Base-by-base conservation (phyloP, 2,329 filamentous ascomycete genomes). In the Clarireedia monteithiana region DNA sequence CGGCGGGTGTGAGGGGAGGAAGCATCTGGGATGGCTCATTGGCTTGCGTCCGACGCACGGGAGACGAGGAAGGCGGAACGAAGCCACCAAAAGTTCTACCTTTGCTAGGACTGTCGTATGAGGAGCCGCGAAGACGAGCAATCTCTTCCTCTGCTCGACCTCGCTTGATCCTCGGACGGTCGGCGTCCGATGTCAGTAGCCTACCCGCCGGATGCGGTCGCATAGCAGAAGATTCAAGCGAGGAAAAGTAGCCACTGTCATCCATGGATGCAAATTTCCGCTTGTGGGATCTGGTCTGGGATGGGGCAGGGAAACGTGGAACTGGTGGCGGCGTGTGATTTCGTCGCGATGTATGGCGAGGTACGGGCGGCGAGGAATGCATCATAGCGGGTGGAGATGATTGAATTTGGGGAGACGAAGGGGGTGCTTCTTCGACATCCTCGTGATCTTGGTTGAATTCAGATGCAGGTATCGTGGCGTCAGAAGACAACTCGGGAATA, bases 191-290 rank as follows among this genome's bases (percentile, higher is more conserved):
- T 4, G 86, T 89, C 45, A 90, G 77, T 17, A 89, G 77, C 56
- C 82, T 77, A 15, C 55, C 75, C 58, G 81, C 77, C 61, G 82
- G 80, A 60, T 85, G 83, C 48, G 87, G 84, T 58, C 92, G 83
- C 69, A 89, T 81, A 14, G 81, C 90, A 0, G 94, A 97, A 2
- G 94, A 97, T 64, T 96, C 91, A 17, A 97, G 79, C 0, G 91
- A 96, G 1, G 94, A 97, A 69, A 95, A 96, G 72, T 97, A 99
- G 42, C 94, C 94, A 69, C 92, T 97, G 71, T 99, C 94, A 66
- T 88, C 89, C 76, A 95, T 86, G 12, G 87, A 86, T 30, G 82
- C 81, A 65, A 88, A 83, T 70, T 90, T 92, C 62, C 88, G 85
- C 73, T 89, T 89, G 62, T 86, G 84, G 40, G 84, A 81, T 47